Conservation (phyloP, 192 early-diverging fungal species). For the Podila epicladia region DNA sequence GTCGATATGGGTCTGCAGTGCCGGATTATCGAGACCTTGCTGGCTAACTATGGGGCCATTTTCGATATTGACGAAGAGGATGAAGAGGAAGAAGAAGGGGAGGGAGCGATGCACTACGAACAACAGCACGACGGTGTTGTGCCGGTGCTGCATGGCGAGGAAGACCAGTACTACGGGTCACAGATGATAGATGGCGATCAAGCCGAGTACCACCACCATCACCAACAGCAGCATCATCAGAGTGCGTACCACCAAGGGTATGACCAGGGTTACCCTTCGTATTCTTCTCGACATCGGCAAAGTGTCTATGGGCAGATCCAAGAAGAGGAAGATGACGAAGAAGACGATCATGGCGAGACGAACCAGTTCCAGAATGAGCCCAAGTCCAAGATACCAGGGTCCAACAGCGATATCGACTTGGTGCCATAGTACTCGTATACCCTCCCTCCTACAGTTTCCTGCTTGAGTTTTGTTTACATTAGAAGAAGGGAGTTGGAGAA, state of each 20-base stretch:
- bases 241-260: too few species aligned
- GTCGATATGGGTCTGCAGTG: constrained; percentile 71
- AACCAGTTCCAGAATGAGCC: not conserved
- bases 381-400: too few species aligned
- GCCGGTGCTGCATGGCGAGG: not conserved
- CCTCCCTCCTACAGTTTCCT: too few species aligned
- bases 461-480: too few species aligned
- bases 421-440: too few species aligned
- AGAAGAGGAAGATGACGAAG: not conserved
- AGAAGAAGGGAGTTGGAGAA: too few species aligned
- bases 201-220: too few species aligned
- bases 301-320: constrained; percentile 1
- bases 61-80: constrained; percentile 70
- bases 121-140: not conserved
- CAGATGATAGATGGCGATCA: not conserved
- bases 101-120: not conserved
- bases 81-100: constrained; percentile 18
- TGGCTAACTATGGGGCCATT: constrained; percentile 71
- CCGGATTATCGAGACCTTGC: constrained; percentile 69
- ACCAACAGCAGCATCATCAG: too few species aligned
- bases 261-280: not conserved
- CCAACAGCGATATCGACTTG: too few species aligned
- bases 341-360: not conserved
- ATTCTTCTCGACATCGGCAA: not conserved
- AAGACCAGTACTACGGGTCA: not conserved